phyloP scores from a whole-genome alignment of 2,329 filamentous ascomycete species.

The Triangularia verruculosa region DNA sequence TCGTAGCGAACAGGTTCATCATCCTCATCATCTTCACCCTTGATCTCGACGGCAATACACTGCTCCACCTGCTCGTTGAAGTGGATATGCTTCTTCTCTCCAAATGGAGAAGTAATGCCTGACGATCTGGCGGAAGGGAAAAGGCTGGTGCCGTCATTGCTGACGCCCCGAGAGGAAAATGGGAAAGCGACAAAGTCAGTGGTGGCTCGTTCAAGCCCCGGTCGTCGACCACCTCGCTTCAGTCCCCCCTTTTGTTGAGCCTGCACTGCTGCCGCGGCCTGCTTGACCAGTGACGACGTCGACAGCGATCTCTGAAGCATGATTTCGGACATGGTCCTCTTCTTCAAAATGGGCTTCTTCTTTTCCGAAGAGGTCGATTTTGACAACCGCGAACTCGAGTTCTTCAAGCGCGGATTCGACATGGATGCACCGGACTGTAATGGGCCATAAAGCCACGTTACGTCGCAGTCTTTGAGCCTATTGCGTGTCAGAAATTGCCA shows the following conservation, averaged over 20 bases:
- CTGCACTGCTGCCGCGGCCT: constrained; percentile 81
- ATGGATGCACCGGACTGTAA: constrained; percentile 69
- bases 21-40: constrained; percentile 72
- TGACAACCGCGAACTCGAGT: constrained; percentile 45
- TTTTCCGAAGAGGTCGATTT: constrained; percentile 64
- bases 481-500: constrained; percentile 15
- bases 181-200: constrained; percentile 68
- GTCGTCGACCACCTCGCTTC: constrained; percentile 45
- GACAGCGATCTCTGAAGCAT: constrained; percentile 90
- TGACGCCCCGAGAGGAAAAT: constrained; percentile 60
- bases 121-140: constrained; percentile 69
- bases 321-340: constrained; percentile 91
- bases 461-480: constrained; percentile 95
- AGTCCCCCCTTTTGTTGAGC: constrained; percentile 66
- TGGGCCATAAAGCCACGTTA: constrained; percentile 96
- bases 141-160: constrained; percentile 61
- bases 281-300: constrained; percentile 82
- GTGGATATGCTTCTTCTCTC: constrained; percentile 81
- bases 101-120: constrained; percentile 59
- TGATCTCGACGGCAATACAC: constrained; percentile 88
- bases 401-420: constrained; percentile 45
- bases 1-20: constrained; percentile 45
- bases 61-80: constrained; percentile 96
- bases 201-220: constrained; percentile 58
- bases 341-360: constrained; percentile 93